phyloP scores from a whole-genome alignment of 495 filamentous ascomycete species.

The Penicillium daleae region DNA sequence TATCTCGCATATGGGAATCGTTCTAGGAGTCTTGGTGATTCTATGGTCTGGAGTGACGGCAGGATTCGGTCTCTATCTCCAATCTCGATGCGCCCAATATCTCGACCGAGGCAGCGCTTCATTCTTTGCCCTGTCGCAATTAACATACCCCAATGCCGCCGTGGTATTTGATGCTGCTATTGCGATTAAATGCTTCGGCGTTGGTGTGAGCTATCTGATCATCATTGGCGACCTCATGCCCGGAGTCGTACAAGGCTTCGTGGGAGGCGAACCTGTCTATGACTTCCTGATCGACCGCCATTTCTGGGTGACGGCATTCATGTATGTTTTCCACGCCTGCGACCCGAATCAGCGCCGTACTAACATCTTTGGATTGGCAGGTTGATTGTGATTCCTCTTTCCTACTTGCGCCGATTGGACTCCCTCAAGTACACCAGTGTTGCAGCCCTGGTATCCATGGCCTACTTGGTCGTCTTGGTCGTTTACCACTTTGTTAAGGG shows the following conservation, averaged over 20 bases:
- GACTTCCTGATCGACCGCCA: slow-evolving; percentile 82
- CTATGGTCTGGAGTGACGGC: slow-evolving; percentile 87
- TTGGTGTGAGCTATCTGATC: slow-evolving; percentile 95
- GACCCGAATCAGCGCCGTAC: neutral
- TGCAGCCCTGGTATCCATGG: slow-evolving; percentile 88
- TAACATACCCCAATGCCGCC: slow-evolving; percentile 95
- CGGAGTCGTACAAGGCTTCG: slow-evolving; percentile 80
- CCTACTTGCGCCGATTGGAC: slow-evolving; percentile 87
- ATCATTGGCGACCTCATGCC: slow-evolving; percentile 99
- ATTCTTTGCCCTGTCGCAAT: slow-evolving; percentile 92
- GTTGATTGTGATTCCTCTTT: slow-evolving; percentile 91
- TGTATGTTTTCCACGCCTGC: slow-evolving; percentile 54
- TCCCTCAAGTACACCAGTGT: slow-evolving; percentile 97
- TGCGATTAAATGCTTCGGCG: slow-evolving; percentile 96
- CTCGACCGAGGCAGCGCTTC: slow-evolving; percentile 79
- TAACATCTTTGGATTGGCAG: slow-evolving; percentile 43
- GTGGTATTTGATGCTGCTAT: slow-evolving; percentile 96
- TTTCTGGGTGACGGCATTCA: slow-evolving; percentile 98
- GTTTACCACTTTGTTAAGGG: slow-evolving; percentile 84
- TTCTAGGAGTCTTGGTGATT: slow-evolving; percentile 80
- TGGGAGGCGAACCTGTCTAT: slow-evolving; percentile 59
- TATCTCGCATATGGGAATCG: slow-evolving; percentile 87
- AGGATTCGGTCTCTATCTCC: slow-evolving; percentile 92
- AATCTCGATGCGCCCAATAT: slow-evolving; percentile 89
- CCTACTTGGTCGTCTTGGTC: slow-evolving; percentile 88